Percentiles rank a stretch among this genome's conserved stretches.
Evolutionary conservation across 305 asterid species (phyloP).

Genomic region (Coffea humblotiana): DNA sequence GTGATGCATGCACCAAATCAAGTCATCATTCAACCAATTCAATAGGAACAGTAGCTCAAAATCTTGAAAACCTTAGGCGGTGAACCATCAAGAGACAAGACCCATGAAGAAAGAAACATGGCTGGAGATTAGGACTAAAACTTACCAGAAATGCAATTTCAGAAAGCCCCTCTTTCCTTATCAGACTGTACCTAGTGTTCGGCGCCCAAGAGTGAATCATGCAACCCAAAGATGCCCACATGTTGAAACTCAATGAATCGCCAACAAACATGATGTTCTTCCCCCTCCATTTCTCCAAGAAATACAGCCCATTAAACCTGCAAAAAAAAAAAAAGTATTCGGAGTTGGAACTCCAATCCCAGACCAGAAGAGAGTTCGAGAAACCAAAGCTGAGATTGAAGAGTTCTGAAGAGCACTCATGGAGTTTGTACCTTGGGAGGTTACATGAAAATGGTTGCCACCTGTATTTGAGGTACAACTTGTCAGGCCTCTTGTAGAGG

Average conservation of each 20-base stretch:
- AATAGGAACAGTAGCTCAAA: neutral
- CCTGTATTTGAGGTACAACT: conserved; percentile 65
- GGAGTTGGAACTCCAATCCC: neutral
- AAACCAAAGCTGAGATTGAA: neutral
- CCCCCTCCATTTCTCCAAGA: conserved; percentile 81
- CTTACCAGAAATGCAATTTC: conserved; percentile 66
- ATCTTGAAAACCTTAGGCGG: neutral
- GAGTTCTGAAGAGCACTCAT: neutral
- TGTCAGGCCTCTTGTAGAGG: conserved; percentile 75
- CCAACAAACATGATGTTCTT: conserved; percentile 96
- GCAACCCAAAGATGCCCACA: conserved; percentile 95
- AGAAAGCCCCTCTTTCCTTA: conserved; percentile 39
- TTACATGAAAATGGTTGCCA: conserved; percentile 93
- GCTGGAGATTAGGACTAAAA: neutral
- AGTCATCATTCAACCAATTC: conserved; percentile 16
- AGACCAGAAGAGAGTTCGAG: neutral
- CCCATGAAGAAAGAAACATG: neutral
- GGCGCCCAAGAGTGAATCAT: conserved; percentile 83
- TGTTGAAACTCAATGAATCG: conserved; percentile 90
- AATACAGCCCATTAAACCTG: conserved; percentile 74
- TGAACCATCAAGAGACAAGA: neutral
- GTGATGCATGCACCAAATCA: conserved; percentile 35
- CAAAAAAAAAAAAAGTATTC: conserved; percentile 8
- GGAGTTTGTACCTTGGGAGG: conserved; percentile 54
- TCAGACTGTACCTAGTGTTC: conserved; percentile 38